Conservation (phyloP, 2,329 filamentous ascomycete species). For the Cladosporium sp. region DNA sequence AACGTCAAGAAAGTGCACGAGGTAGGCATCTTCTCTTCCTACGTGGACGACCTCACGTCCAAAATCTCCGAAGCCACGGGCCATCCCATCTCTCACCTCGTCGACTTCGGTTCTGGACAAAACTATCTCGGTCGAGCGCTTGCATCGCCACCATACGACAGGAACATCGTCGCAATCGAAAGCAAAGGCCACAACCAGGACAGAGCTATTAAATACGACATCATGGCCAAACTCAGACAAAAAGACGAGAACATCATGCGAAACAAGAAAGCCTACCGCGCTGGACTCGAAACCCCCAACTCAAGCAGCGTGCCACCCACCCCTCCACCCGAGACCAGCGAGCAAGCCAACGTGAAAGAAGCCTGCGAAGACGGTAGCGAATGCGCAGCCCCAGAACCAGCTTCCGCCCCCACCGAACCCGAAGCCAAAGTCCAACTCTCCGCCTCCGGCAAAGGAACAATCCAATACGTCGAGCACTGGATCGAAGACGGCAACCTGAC, state of each 20-base stretch:
- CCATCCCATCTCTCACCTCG: conserved; percentile 69
- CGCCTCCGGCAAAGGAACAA: conserved; percentile 61
- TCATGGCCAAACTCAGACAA: conserved; percentile 71
- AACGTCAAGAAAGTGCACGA: conserved; percentile 94
- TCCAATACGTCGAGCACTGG: conserved; percentile 73
- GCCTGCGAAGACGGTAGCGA: conserved; percentile 3
- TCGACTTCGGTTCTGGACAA: conserved; percentile 95
- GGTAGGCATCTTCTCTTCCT: conserved; percentile 84
- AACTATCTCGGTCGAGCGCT: conserved; percentile 91
- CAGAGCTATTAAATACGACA: conserved; percentile 78
- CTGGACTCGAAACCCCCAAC: conserved; percentile 31
- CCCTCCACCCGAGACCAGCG: conserved; percentile 18
- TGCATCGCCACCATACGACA: conserved; percentile 79
- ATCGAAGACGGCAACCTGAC: conserved; percentile 70
- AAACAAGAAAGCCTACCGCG: conserved; percentile 75
- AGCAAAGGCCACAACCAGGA: conserved; percentile 80
- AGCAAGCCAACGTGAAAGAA: neutral
- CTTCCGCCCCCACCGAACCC: neutral
- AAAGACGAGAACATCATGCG: conserved; percentile 66
- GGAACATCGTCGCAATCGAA: conserved; percentile 86
- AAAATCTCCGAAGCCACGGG: conserved; percentile 47
- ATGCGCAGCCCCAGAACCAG: neutral
- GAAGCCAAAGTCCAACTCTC: conserved; percentile 44
- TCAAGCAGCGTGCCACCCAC: conserved; percentile 18
- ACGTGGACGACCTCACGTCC: conserved; percentile 64